These are phyloP conservation scores for Cyclotella sp. DNA, from an alignment of 108 stramenopile species.

Conservation along the genomic window DNA sequence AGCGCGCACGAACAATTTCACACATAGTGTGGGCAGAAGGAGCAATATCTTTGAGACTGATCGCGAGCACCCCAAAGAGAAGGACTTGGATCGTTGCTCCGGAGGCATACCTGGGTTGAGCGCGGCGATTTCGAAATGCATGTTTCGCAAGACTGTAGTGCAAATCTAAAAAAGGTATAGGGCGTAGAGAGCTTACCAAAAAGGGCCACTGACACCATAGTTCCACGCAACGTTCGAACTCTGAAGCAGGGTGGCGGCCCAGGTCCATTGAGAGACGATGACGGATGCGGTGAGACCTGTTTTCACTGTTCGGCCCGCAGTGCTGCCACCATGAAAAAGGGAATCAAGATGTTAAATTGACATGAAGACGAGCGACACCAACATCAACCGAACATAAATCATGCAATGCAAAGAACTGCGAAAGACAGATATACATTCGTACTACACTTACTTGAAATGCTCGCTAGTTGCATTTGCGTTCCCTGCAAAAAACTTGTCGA, in stretches of 20 bases:
- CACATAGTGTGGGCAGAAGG: constrained; percentile 92
- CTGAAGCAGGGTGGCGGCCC: constrained; percentile 95
- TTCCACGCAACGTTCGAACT: constrained; percentile 94
- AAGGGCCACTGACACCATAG: constrained; percentile 93
- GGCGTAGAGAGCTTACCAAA: constrained; percentile 82
- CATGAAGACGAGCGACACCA: background rate
- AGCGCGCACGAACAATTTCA: constrained; percentile 93
- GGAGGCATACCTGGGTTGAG: constrained; percentile 86
- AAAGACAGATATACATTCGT: too few species aligned
- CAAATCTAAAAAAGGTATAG: too few species aligned
- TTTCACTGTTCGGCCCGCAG: constrained; percentile 92
- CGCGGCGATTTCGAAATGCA: background rate
- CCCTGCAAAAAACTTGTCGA: constrained; percentile 70
- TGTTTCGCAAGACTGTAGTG: too few species aligned
- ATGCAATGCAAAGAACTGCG: too few species aligned
- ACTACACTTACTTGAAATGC: constrained; percentile 87
- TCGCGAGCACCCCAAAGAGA: constrained; percentile 93
- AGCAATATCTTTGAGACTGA: constrained; percentile 89
- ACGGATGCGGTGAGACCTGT: constrained; percentile 92
- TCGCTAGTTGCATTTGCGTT: constrained; percentile 77
- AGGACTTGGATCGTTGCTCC: constrained; percentile 94
- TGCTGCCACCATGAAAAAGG: constrained; percentile 58
- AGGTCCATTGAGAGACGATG: constrained; percentile 94
- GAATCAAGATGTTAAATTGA: background rate
- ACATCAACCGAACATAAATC: too few species aligned